Conservation (phyloP, 2,329 filamentous ascomycete genomes). For the Colletotrichum magnum region DNA sequence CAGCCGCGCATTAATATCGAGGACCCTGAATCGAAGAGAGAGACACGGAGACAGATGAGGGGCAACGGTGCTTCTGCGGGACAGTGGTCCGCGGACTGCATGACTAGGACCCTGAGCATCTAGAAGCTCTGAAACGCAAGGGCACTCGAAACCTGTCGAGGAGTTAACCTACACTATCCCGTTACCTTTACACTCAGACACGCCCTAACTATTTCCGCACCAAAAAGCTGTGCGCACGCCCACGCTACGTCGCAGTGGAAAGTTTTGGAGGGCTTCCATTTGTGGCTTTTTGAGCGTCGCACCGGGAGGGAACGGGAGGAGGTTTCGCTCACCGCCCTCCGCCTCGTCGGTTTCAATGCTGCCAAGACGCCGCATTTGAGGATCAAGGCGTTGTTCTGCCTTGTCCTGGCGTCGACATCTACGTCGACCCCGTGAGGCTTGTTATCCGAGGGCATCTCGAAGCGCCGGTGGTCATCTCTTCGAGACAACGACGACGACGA, state of each 20-base stretch:
- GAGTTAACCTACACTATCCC: background rate
- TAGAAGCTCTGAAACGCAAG: conserved; percentile 33
- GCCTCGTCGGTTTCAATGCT: background rate
- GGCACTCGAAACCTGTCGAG: conserved; percentile 33
- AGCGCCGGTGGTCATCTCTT: background rate
- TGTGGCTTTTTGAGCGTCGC: background rate
- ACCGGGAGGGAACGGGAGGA: background rate
- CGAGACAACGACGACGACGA: background rate
- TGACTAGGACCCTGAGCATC: conserved; percentile 39
- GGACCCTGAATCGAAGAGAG: conserved; percentile 34
- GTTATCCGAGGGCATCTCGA: conserved; percentile 2
- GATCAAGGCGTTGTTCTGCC: background rate
- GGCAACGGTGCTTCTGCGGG: background rate
- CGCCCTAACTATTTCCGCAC: conserved; percentile 6
- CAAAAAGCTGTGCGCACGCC: background rate
- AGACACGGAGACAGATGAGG: background rate
- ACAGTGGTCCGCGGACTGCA: conserved; percentile 21
- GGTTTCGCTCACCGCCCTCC: conserved; percentile 23
- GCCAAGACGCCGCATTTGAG: background rate
- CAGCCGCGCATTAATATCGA: conserved; percentile 21
- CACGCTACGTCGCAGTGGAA: conserved; percentile 5
- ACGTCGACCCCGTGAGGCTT: background rate
- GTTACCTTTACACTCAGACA: background rate
- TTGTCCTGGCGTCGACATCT: background rate
- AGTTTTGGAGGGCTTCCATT: background rate